Base-by-base conservation (phyloP, 225 moss, liverwort and hornwort species). In the Polytrichum formosum region DNA sequence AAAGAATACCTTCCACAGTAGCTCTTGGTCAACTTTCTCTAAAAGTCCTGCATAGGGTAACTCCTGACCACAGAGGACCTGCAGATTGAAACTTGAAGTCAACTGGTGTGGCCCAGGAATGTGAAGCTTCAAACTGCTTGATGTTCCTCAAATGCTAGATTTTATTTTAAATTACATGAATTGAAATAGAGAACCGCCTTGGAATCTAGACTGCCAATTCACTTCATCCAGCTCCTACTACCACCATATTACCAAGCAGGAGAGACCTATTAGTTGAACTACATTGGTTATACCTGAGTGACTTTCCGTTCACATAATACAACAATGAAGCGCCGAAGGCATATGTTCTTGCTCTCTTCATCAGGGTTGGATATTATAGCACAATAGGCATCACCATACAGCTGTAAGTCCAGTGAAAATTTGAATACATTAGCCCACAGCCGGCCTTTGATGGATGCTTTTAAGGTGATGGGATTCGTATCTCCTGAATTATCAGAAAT, bases 351-450 rank as follows among this genome's bases (percentile, higher is more conserved):
- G 89, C 92, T 98, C 78, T 88, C 94, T 63, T 92, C 91, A 63
- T 98, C 94, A 73, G 98, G 98, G 78, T 94, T 98, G 68, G 94
- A 92, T 22, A 92, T 91, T 46, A 94, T 89, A 67, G 98, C 98
- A 80, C 98, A 94, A 54, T 92, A 98, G 55, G 98, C 98, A 78
- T 92, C 90, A 37, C 90, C 77, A 35, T 98, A 94, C 20, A 92
- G 88, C 76, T 98, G 87, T n/a, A 98, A 71, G 69, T 98, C 98
- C 60, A 98, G 78, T 28, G 94, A 98, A 64, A 98, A 98, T 80
- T 92, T 98, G 80, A 94, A 98, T 55, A 98, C 78, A 63, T 98
- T 98, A 25, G 94, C 94, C 98, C 98, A 98, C 65, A 98, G 84
- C 73, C 98, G 91, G 56, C 98, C 98, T 76, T 94, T 94, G 37